These are phyloP conservation scores for Entonaema liquescens DNA, from an alignment of 495 filamentous ascomycete species.

Conservation along the genomic window DNA sequence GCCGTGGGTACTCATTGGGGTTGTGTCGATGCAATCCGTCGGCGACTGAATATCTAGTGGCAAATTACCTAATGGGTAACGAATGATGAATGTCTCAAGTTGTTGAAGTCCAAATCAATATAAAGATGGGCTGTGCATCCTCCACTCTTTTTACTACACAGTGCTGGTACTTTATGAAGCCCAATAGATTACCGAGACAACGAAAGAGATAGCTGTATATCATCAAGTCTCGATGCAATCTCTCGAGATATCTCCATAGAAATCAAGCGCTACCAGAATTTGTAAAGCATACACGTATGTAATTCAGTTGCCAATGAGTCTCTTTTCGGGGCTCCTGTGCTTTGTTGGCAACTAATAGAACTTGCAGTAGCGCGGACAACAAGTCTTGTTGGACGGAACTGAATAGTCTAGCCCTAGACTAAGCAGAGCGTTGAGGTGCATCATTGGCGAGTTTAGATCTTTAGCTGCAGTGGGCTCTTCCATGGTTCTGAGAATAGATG, in stretches of 20 bases:
- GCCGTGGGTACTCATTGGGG: too few relatives aligned
- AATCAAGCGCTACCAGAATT: background rate
- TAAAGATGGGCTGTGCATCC: background rate
- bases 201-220: background rate
- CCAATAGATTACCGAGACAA: background rate
- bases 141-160: background rate
- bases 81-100: background rate
- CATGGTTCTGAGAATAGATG: background rate
- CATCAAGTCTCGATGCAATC: background rate
- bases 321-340: background rate
- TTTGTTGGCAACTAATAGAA: constrained; percentile 3
- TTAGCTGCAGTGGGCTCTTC: background rate
- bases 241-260: background rate
- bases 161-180: background rate
- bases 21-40: too few relatives aligned
- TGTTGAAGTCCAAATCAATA: background rate
- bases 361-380: background rate
- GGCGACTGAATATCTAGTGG: background rate
- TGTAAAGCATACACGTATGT: constrained; percentile 1
- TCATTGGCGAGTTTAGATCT: background rate
- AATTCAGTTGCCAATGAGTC: background rate
- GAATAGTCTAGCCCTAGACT: constrained; percentile 1
- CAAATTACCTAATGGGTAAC: background rate
- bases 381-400: constrained; percentile 1
- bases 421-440: background rate